phyloP scores from a whole-genome alignment of 768 basidiomycete genomes.

The Boletus rubropictus region DNA sequence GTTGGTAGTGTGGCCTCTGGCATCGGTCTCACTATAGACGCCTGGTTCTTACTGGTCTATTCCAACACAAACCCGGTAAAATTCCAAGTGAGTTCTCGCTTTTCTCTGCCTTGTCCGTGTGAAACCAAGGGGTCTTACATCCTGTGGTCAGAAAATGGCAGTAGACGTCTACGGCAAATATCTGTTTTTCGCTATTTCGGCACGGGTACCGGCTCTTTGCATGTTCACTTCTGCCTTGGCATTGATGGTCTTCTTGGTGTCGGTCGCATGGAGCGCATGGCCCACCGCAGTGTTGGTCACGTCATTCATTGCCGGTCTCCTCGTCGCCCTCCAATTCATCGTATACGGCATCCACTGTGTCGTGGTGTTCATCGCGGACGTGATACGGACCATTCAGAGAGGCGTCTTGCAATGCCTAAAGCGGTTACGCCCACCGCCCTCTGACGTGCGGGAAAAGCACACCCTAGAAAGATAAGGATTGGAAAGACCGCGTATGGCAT shows the following conservation, averaged over 20 bases:
- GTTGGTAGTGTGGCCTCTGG: slow-evolving; percentile 56
- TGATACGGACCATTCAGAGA: slow-evolving; percentile 5
- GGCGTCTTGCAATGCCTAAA: slow-evolving; percentile 10
- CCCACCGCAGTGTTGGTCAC: slow-evolving; percentile 55
- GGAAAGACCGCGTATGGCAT: not conserved
- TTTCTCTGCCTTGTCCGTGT: not conserved
- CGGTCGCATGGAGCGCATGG: slow-evolving; percentile 61
- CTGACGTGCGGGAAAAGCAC: slow-evolving; percentile 11
- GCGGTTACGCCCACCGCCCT: slow-evolving; percentile 9
- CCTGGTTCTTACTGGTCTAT: slow-evolving; percentile 65
- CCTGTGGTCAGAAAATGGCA: slow-evolving; percentile 26
- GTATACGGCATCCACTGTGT: slow-evolving; percentile 43
- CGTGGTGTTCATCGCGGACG: slow-evolving; percentile 10
- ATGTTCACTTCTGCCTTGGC: slow-evolving; percentile 52
- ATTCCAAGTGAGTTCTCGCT: slow-evolving; percentile 44
- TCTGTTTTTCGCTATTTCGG: slow-evolving; percentile 64
- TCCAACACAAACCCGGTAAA: slow-evolving; percentile 45
- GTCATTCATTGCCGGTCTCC: slow-evolving; percentile 50
- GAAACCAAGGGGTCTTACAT: not conserved
- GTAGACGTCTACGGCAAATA: slow-evolving; percentile 54
- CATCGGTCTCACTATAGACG: slow-evolving; percentile 56
- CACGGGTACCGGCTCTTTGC: slow-evolving; percentile 58
- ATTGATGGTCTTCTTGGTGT: slow-evolving; percentile 53
- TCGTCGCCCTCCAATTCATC: slow-evolving; percentile 63
- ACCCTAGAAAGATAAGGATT: not conserved